Conservation (phyloP, 2,329 filamentous ascomycete species). For the Hypoxylon sp. region DNA sequence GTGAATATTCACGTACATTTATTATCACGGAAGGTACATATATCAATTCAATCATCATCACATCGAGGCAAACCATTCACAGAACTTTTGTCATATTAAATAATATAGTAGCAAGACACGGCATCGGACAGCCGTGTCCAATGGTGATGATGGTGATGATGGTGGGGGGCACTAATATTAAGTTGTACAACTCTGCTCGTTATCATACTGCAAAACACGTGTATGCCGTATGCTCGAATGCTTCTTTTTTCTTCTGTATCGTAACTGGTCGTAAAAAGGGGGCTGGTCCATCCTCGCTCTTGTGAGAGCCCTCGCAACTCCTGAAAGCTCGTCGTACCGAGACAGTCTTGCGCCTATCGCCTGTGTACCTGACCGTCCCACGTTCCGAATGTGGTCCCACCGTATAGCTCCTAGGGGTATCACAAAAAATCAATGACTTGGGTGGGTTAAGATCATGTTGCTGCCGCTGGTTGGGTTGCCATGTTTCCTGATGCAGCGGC, state of each 20-base stretch:
- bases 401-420: conserved; percentile 42
- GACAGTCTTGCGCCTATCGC: conserved; percentile 33
- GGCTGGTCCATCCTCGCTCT: conserved; percentile 27
- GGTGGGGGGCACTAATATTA: conserved; percentile 42
- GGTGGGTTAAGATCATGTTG: conserved; percentile 19
- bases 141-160: conserved; percentile 2
- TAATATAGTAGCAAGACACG: conserved; percentile 33
- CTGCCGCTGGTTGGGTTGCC: conserved; percentile 14
- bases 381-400: conserved; percentile 36
- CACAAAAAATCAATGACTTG: conserved; percentile 36
- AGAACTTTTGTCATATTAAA: conserved; percentile 32
- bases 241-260: conserved; percentile 34
- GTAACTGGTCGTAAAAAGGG: conserved; percentile 42
- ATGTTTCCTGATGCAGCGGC: conserved; percentile 55
- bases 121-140: conserved; percentile 25
- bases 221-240: conserved; percentile 36
- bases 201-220: conserved; percentile 46
- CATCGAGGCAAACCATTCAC: background rate
- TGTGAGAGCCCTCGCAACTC: conserved; percentile 28
- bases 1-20: background rate
- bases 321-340: conserved; percentile 34
- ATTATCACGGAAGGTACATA: background rate
- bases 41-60: background rate
- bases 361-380: conserved; percentile 36
- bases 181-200: conserved; percentile 45